phyloP scores from a whole-genome alignment of 768 basidiomycete species.

The Tricholoma bakamatsutake region DNA sequence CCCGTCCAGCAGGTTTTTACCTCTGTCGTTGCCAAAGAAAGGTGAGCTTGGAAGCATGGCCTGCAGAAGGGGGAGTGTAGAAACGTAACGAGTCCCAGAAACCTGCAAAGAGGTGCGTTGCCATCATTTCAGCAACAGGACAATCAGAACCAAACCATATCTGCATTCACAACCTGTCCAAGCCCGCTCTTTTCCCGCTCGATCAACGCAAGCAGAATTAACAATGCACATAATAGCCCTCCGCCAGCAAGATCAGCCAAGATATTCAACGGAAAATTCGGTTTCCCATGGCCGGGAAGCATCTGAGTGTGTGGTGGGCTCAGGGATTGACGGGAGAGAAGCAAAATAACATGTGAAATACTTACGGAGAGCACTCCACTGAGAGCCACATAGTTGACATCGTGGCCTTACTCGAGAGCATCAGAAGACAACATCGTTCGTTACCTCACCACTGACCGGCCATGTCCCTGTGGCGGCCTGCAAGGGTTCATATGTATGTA shows the following conservation, averaged over 20 bases:
- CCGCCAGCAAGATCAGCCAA: constrained; percentile 84
- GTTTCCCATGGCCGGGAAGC: constrained; percentile 63
- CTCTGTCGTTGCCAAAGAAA: constrained; percentile 40
- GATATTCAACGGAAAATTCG: constrained; percentile 67
- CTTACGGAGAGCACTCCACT: constrained; percentile 67
- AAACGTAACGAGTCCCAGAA: constrained; percentile 72
- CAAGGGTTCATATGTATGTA: constrained; percentile 4
- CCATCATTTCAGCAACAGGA: neutral
- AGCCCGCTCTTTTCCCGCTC: constrained; percentile 58
- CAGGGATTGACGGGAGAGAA: neutral
- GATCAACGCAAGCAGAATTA: constrained; percentile 69
- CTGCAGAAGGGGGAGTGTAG: constrained; percentile 62
- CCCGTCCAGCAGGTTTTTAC: constrained; percentile 62
- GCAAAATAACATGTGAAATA: neutral
- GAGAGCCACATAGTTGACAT: constrained; percentile 79
- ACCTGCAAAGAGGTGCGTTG: constrained; percentile 40
- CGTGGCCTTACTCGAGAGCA: constrained; percentile 49
- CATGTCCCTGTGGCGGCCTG: constrained; percentile 70
- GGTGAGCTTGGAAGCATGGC: constrained; percentile 26
- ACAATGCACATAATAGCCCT: constrained; percentile 63
- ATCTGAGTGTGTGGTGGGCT: constrained; percentile 34
- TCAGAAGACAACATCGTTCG: neutral
- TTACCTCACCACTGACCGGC: constrained; percentile 44
- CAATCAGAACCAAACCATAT: constrained; percentile 53
- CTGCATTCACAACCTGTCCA: constrained; percentile 68